Evolutionary conservation across 1,284 basidiomycete species (phyloP), one percentile per base, ranked within the genome.

Genomic region (Ceratorhiza oryzae-sativae): DNA sequence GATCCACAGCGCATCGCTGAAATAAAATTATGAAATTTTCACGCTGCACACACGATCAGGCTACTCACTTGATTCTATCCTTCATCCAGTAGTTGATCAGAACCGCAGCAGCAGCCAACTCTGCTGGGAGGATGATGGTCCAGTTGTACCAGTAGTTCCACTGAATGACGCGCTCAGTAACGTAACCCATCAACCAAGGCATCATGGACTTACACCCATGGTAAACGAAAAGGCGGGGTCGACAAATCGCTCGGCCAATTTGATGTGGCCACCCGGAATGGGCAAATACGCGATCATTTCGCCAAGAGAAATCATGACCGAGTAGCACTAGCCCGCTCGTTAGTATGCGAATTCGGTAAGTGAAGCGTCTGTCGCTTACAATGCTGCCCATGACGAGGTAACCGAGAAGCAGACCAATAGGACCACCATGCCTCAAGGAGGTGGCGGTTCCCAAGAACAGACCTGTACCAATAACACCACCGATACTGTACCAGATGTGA

Each of bases 111-210:
- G 92, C 92, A 72, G 88, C 88, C 18, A 94, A 81, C 77, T 95
- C 93, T 3, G 91, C 90, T 2, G 93, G 92, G 25, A 93, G 83
- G 71, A 92, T 80, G 74, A 83, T 82, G 27, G 80, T 76, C 80
- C 90, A 91, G 77, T 88, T 90, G 78, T 90, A 91, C 87, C 89
- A 90, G 78, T 92, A 93, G 77, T 92, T 89, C 90, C 90, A 94
- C 10, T 71, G 36, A 49, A 41, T 45, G 9, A 18, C 15, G 25
- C 2, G 30, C 27, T 32, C 32, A 34, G 32, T 12, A 36, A 6
- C 27, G n/a, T 60, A 46, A 39, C 23, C 20, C 18, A 5, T 30
- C 1, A 8, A 3, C 20, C 20, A 4, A 72, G 32, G 6, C 9
- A 27, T n/a, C 41, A 13, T 36, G n/a, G 30, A 71, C 68, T 71